Percentiles rank a stretch among this genome's conserved stretches.
phyloP scores from a whole-genome alignment of 148 eudicot genomes.

The Oxyria digyna region DNA sequence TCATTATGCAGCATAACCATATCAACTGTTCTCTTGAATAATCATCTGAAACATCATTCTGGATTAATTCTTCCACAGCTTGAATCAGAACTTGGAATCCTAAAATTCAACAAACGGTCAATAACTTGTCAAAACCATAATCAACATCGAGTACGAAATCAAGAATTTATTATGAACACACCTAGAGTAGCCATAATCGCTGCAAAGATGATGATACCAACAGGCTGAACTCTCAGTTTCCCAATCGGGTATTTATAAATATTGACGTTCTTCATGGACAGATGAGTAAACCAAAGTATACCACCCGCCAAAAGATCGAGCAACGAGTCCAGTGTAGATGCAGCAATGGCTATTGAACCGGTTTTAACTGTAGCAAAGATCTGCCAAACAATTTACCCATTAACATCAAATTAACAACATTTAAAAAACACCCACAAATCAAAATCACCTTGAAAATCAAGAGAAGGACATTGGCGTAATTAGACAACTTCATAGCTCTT shows the following conservation, averaged over 20 bases:
- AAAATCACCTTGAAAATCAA: conserved; percentile 55
- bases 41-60: conserved; percentile 34
- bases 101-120: conserved; percentile 7
- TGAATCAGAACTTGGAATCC: conserved; percentile 82
- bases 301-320: conserved; percentile 93
- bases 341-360: conserved; percentile 94
- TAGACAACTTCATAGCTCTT: conserved; percentile 84
- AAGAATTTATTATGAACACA: conserved; percentile 1
- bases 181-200: conserved; percentile 98
- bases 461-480: conserved; percentile 62
- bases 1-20: conserved; percentile 74
- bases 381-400: conserved; percentile 23
- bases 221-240: conserved; percentile 91
- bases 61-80: conserved; percentile 56
- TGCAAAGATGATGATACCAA: conserved; percentile 84
- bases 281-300: conserved; percentile 89
- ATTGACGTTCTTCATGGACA: conserved; percentile 74
- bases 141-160: neutral
- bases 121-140: neutral
- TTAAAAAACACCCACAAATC: neutral
- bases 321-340: conserved; percentile 85
- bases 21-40: conserved; percentile 36
- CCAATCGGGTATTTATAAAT: conserved; percentile 91
- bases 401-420: too few relatives aligned
- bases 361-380: conserved; percentile 65